Evolutionary conservation across 345 rosid genomes (phyloP), one percentile per base, ranked within the genome.

Genomic region (Eucalyptus cladocalyx): DNA sequence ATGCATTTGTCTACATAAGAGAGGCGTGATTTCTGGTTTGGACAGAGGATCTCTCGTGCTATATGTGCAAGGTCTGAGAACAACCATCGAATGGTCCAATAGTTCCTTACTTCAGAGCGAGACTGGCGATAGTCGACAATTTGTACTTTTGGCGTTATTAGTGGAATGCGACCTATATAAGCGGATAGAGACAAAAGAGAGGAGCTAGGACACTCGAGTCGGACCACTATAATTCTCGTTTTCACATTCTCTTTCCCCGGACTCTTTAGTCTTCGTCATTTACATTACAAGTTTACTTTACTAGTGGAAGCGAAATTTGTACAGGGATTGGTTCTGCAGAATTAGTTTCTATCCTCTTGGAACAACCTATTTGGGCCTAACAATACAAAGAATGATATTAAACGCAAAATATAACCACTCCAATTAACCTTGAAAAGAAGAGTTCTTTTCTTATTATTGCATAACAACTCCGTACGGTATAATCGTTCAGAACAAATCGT

Each of bases 401-500:
- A 62, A 28, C 16, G 1, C 34, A 30, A 62, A 62, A 62, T 30
- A 62, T 28, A 62, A 62, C 69, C 69, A 28, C 69, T 56, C 62
- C 62, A 56, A 56, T 56, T 56, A 23, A 56, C 3, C 14, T 56
- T 56, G 30, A 56, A 56, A 56, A 24, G 62, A 56, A 56, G 62
- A 56, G 62, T 56, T 56, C 0, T 32, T 62, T 69, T 69, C 6
- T 5, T 9, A 56, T 67, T 32, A 67, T 67, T 18, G 10, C 2
- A 8, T 8, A 67, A 9, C 8, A 16, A 67, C 42, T 34, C 19
- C 62, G 37, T 9, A 32, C 11, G 23, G 12, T 17, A 67, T 67
- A 0, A 32, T 0, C 80, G 4, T 32, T 67, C 0, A 67, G 4
- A 18, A 67, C 23, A 67, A 32, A 32, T 32, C 12, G 7, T 34